Conservation (phyloP, 2,329 filamentous ascomycete genomes). For the Raffaelea arxii region DNA sequence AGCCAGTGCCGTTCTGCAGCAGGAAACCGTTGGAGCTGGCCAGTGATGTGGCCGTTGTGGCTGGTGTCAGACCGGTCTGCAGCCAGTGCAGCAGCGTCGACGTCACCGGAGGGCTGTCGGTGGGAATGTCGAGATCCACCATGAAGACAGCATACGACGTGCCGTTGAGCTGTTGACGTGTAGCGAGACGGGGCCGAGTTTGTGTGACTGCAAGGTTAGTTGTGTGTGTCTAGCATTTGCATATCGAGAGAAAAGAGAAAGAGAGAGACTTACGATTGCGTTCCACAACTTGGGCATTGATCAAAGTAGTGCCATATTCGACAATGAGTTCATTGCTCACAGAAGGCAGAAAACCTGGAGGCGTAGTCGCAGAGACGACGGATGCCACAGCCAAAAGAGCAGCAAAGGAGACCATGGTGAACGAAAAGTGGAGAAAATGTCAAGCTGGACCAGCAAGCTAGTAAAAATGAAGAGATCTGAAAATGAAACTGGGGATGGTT, state of each 20-base stretch:
- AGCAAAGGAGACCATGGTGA: slow-evolving; percentile 7
- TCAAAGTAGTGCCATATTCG: slow-evolving; percentile 24
- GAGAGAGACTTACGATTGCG: slow-evolving; percentile 22
- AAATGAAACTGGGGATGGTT: background rate
- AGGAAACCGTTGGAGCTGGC: slow-evolving; percentile 18
- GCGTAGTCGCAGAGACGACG: slow-evolving; percentile 26
- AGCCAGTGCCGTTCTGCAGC: slow-evolving; percentile 21
- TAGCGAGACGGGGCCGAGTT: slow-evolving; percentile 14
- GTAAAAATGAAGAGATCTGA: background rate
- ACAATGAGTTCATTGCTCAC: slow-evolving; percentile 29
- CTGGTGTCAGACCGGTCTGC: slow-evolving; percentile 27
- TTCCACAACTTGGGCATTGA: slow-evolving; percentile 27
- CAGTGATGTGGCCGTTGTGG: slow-evolving; percentile 14
- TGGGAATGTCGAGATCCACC: slow-evolving; percentile 38
- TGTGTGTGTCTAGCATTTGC: background rate
- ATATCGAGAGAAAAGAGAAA: slow-evolving; percentile 5
- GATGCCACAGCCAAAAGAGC: slow-evolving; percentile 13
- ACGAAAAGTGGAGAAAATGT: background rate
- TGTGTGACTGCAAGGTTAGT: background rate
- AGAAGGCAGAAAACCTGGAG: slow-evolving; percentile 29
- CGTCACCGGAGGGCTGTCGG: slow-evolving; percentile 23
- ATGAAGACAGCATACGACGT: slow-evolving; percentile 31
- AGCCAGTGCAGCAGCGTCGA: slow-evolving; percentile 33
- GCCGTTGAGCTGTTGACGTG: slow-evolving; percentile 26
- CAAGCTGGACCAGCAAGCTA: background rate